Base-by-base conservation (phyloP, 1,284 basidiomycete genomes). In the Sphaerobolus stellatus region DNA sequence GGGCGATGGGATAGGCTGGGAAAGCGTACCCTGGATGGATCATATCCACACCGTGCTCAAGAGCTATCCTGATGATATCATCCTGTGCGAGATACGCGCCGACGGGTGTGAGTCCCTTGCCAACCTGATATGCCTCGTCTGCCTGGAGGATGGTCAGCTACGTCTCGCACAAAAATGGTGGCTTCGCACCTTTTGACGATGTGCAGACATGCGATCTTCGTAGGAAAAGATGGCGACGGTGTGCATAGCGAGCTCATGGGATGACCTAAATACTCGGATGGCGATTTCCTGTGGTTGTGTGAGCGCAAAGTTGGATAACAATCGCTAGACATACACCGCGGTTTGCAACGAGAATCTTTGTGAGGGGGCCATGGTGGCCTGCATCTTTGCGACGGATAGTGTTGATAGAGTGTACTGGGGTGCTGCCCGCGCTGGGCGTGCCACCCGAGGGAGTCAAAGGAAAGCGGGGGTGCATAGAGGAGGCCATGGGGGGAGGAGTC, bases 11-110 rank as follows among this genome's bases (percentile, higher is more conserved):
- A 48, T n/a, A 41, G n/a, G 8, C n/a, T 43, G 18, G 33, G 7
- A 34, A 64, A 3, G 65, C 82, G 67, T 66, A 94, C 90, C 94
- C 94, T 16, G 95, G 95, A 74, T 98, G 97, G 69, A 99, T 99
- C 96, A 99, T 98, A 71, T 99, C 95, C 38, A 99, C 96, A 38
- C 92, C 93, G 74, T 98, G 94, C 72, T 99, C 95, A 49, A 97
- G 80, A 28, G 94, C 94, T 64, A 94, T 90, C 59, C 86, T 80
- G 73, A 99, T 92, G 73, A 99, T 99, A 68, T 98, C 94, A 63
- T 98, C 94, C 70, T 98, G 95, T 16, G 94, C 90, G 59, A 99
- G 88, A 74, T 99, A 99, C 20, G 97, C 97, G 28, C 81, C 94
- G 50, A 99, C 97, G 36, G 97, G 97, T 14, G 94, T 91, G 56